phyloP scores from a whole-genome alignment of 2,329 filamentous ascomycete species.

The Monilinia fructicola region DNA sequence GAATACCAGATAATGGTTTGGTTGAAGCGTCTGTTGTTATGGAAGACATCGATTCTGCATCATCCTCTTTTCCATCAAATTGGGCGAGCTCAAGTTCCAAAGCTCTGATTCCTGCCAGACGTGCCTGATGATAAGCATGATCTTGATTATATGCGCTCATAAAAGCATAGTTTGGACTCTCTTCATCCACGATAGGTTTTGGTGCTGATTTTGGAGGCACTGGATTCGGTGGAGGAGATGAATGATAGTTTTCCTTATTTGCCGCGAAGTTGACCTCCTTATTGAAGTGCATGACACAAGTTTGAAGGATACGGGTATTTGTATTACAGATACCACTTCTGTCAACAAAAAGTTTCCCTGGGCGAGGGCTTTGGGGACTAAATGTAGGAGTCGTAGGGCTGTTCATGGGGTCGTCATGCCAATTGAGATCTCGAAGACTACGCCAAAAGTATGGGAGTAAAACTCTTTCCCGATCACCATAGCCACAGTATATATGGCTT shows the following conservation, averaged over 20 bases:
- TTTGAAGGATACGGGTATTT: not conserved
- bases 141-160: conserved; percentile 21
- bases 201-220: not conserved
- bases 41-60: not conserved
- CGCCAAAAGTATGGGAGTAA: conserved; percentile 20
- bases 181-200: not conserved
- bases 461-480: conserved; percentile 8
- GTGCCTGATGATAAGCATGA: conserved; percentile 18
- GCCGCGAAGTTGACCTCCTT: conserved; percentile 1
- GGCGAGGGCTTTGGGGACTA: not conserved
- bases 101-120: not conserved
- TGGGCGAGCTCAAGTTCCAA: conserved; percentile 8
- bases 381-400: not conserved
- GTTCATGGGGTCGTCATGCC: not conserved
- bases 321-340: not conserved
- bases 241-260: not conserved
- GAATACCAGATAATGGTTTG: not conserved
- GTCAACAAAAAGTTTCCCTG: not conserved
- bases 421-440: conserved; percentile 1
- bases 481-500: not conserved
- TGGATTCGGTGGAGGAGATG: not conserved
- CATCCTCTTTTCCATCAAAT: not conserved
- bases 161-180: conserved; percentile 20
- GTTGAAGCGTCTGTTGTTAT: not conserved
- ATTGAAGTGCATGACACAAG: conserved; percentile 8